These are phyloP conservation scores for Cercospora canescens DNA, from an alignment of 2,329 filamentous ascomycete genomes.

Conservation along the genomic window DNA sequence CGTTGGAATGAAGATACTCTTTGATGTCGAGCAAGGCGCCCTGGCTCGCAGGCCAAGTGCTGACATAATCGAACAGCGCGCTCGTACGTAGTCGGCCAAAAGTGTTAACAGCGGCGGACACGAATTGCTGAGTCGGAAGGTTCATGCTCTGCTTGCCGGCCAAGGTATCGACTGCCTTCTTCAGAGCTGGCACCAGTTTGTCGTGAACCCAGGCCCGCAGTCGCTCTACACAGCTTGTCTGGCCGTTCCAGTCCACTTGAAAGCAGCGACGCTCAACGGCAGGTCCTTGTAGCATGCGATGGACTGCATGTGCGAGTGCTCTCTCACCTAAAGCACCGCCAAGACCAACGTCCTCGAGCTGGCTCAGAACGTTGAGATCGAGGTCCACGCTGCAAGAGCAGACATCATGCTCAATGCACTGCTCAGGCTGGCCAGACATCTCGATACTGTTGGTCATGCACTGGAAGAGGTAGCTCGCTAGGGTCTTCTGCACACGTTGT, in stretches of 20 bases:
- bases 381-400: constrained; percentile 30
- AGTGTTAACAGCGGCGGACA: constrained; percentile 67
- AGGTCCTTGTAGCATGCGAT: constrained; percentile 64
- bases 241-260: constrained; percentile 58
- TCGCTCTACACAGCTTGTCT: constrained; percentile 58
- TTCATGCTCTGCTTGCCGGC: constrained; percentile 24
- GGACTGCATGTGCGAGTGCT: constrained; percentile 70
- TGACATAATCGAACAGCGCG: constrained; percentile 77
- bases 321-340: constrained; percentile 69
- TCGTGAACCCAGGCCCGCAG: constrained; percentile 69
- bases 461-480: constrained; percentile 28
- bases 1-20: constrained; percentile 64
- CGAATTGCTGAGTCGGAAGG: constrained; percentile 58
- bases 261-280: constrained; percentile 60
- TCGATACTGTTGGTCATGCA: constrained; percentile 26
- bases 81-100: constrained; percentile 68
- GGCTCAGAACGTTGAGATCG: constrained; percentile 23
- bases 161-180: constrained; percentile 47
- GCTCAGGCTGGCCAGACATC: constrained; percentile 17
- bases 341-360: constrained; percentile 63
- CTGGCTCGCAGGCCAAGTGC: constrained; percentile 70
- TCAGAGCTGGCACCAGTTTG: constrained; percentile 63
- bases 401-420: constrained; percentile 46
- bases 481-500: constrained; percentile 28
- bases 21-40: constrained; percentile 74